Percentiles rank a stretch among this genome's conserved stretches.
Conservation (phyloP, 2,329 filamentous ascomycete species). For the Fusarium guadeloupense region DNA sequence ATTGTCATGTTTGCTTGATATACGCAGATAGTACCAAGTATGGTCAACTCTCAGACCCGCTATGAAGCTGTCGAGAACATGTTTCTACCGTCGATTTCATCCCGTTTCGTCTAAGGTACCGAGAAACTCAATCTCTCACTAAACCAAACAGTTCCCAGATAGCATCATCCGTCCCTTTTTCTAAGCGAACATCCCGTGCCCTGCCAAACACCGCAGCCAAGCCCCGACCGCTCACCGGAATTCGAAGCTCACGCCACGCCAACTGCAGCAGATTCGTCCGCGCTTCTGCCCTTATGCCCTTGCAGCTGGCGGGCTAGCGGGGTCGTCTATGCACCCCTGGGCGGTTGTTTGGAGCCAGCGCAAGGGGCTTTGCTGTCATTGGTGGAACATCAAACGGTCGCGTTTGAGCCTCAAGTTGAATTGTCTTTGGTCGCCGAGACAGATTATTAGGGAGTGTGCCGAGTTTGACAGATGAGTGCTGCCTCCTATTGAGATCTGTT, state of each 20-base stretch:
- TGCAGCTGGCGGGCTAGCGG: too few species aligned
- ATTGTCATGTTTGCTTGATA: too few species aligned
- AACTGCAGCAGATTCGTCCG: slow-evolving; percentile 7
- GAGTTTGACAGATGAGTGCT: neutral
- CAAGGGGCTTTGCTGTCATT: slow-evolving; percentile 40
- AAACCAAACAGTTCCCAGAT: neutral
- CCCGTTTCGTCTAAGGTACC: slow-evolving; percentile 21
- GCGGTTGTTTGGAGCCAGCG: slow-evolving; percentile 41
- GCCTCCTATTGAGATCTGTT: neutral
- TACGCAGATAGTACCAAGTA: neutral
- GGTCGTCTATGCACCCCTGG: slow-evolving; percentile 6
- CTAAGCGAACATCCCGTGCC: slow-evolving; percentile 6
- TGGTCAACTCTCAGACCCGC: too few species aligned
- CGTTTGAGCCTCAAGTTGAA: slow-evolving; percentile 44
- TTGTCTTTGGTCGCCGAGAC: slow-evolving; percentile 15
- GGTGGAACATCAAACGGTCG: slow-evolving; percentile 37
- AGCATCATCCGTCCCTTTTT: neutral
- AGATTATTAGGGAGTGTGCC: neutral
- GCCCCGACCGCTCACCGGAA: slow-evolving; percentile 41
- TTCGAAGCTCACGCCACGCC: slow-evolving; percentile 38
- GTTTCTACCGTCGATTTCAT: slow-evolving; percentile 4
- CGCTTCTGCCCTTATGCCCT: neutral
- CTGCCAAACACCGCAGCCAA: slow-evolving; percentile 30
- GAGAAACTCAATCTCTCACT: neutral
- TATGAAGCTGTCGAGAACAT: too few species aligned